Evolutionary conservation across 306 rosid species (phyloP), one percentile per base, ranked within the genome.

Genomic region (Mimosa bimucronata): DNA sequence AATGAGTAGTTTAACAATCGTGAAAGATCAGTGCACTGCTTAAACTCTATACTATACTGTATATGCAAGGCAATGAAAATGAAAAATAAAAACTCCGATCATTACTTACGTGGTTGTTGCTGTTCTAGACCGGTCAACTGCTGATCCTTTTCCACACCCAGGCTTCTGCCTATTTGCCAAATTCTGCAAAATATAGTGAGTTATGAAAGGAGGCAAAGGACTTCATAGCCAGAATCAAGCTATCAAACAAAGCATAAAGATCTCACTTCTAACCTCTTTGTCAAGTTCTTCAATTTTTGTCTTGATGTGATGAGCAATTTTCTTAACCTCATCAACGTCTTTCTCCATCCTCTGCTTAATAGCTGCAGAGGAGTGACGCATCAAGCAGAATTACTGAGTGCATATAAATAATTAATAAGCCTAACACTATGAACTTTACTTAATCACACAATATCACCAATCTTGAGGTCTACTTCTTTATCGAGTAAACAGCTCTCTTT

Each of bases 71-170:
- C 46, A 65, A 41, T 23, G 44, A 68, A 41, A 68, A 21, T 12
- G 52, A 41, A 21, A 40, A 12, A 65, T 65, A 25, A 37, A 79
- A 23, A 66, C 66, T 14, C 26, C 55, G 74, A 69, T 71, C 29
- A 40, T 7, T 69, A 88, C 96, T 87, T 65, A 92, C 98, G 86
- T 80, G 82, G 98, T 95, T 64, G 97, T 91, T 70, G 97, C 92
- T 42, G 95, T 91, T 90, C 98, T 87, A 8, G 98, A 92, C 52
- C 98, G 90, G 83, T 95, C 98, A 60, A 91, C 92, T 71, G 92
- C 96, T 11, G 98, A 85, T 85, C 98, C 98, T 86, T 92, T 91
- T 83, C 97, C 98, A 16, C 98, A 95, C 25, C 98, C 98, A 38
- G 92, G 88, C 87, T 88, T 92, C 81, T 92, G 98, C 83, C 98